Evolutionary conservation across 805 yeast genomes (phyloP), one percentile per base, ranked within the genome.

Genomic region (Wickerhamiella dianesei): DNA sequence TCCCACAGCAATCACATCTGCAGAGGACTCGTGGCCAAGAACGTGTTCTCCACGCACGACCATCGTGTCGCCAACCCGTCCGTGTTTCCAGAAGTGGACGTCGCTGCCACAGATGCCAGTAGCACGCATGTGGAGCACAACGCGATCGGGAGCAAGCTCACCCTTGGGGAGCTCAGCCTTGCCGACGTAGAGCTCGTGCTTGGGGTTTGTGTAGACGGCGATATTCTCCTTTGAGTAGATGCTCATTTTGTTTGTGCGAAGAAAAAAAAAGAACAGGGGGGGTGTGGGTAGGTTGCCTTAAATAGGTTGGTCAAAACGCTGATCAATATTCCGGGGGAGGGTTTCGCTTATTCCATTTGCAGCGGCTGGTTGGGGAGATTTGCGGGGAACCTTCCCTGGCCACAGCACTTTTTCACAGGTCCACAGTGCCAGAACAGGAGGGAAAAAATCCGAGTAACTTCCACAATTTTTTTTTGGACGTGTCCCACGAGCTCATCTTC

Each of bases 21-120:
- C 63, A 4, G 79, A 78, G 40, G 71, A 69, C 37, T 71, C 66
- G 57, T 79, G 67, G 63, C 81, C 71, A 4, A 73, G 67, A 20
- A 64, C 60, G 4, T 80, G 79, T 19, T 81, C 82, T 54, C 76
- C 82, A 17, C 75, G 66, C 43, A 76, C 75, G n/a, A 78, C 78
- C 58, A 77, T 60, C 22, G 65, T 62, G 36, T 62, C 65, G 21
- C 70, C 83, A 50, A 79, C 79, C 48, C 68, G 71, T 41, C 86
- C 87, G 50, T 75, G 77, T 47, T 75, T 70, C 66, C 75, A 77
- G 64, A 77, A 79, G 59, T 80, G 86, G 50, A 79, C 69, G 61
- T 81, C 88, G 19, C 82, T 74, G 16, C 87, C 87, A 62, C 87
- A 81, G 53, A 80, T 80, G 21, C 87, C 87, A 5, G 83, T 78